Evolutionary conservation across 2,329 filamentous ascomycete species (phyloP).

Genomic region (Neopestalotiopsis sp.): DNA sequence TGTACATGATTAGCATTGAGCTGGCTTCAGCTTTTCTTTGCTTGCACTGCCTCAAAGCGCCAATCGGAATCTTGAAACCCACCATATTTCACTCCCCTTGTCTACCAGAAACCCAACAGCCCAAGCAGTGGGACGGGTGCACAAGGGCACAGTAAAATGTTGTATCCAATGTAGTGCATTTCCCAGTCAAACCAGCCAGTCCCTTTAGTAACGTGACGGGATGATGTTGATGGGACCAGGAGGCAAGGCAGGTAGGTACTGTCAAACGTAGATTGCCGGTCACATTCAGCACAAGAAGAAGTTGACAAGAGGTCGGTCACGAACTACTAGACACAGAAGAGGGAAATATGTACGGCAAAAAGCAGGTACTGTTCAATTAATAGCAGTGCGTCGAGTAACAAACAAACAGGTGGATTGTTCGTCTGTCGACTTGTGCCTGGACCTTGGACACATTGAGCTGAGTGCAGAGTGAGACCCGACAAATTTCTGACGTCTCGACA

Average conservation of each 20-base stretch:
- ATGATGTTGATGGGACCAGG: too few species aligned
- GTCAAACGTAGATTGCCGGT: too few species aligned
- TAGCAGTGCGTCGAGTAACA: neutral
- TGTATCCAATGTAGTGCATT: neutral
- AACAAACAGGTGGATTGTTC: neutral
- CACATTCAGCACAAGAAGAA: too few species aligned
- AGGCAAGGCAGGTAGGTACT: too few species aligned
- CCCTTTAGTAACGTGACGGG: neutral
- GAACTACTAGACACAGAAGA: neutral
- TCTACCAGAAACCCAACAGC: neutral
- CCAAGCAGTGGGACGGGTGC: neutral
- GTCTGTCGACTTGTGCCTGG: neutral
- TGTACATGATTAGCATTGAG: neutral
- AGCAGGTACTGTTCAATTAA: neutral
- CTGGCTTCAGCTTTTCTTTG: slow-evolving; percentile 6
- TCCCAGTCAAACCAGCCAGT: neutral
- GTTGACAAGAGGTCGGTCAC: neutral
- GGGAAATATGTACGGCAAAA: neutral
- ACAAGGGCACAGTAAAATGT: neutral
- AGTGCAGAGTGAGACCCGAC: slow-evolving; percentile 9
- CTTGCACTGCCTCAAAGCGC: slow-evolving; percentile 16
- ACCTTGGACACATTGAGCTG: neutral
- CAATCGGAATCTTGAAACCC: slow-evolving; percentile 16
- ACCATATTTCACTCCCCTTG: neutral
- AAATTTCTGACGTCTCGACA: slow-evolving; percentile 17